phyloP scores from a whole-genome alignment of 192 early-diverging fungal genomes.

The Rhizophagus prolifer region DNA sequence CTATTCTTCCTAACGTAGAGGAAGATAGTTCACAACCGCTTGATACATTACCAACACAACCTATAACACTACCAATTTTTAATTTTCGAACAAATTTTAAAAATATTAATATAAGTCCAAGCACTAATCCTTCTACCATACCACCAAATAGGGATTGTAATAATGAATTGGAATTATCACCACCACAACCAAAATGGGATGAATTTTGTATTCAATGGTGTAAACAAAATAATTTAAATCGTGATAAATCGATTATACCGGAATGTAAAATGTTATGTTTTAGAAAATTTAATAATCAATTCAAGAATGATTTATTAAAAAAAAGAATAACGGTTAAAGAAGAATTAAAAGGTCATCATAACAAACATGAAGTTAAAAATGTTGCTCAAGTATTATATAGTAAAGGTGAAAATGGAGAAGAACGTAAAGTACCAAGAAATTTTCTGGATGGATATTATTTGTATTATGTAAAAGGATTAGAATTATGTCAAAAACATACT shows the following conservation, averaged over 20 bases:
- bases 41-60: background rate
- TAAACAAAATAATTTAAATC: constrained; percentile 14
- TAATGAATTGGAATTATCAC: background rate
- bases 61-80: background rate
- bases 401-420: background rate
- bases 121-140: background rate
- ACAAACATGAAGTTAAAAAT: background rate
- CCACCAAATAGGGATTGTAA: background rate
- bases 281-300: constrained; percentile 24
- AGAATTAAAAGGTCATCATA: background rate
- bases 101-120: background rate
- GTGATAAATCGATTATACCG: constrained; percentile 19
- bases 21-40: background rate
- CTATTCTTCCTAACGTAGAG: background rate
- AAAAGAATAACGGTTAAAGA: background rate
- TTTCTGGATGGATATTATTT: constrained; percentile 40
- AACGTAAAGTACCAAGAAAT: constrained; percentile 23
- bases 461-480: constrained; percentile 27
- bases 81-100: constrained; percentile 7
- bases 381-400: background rate
- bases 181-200: constrained; percentile 26
- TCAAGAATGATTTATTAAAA: background rate
- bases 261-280: constrained; percentile 44
- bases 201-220: constrained; percentile 36
- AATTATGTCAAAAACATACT: constrained; percentile 32